phyloP scores from a whole-genome alignment of 306 rosid species.

The Gastrolobium villosum region DNA sequence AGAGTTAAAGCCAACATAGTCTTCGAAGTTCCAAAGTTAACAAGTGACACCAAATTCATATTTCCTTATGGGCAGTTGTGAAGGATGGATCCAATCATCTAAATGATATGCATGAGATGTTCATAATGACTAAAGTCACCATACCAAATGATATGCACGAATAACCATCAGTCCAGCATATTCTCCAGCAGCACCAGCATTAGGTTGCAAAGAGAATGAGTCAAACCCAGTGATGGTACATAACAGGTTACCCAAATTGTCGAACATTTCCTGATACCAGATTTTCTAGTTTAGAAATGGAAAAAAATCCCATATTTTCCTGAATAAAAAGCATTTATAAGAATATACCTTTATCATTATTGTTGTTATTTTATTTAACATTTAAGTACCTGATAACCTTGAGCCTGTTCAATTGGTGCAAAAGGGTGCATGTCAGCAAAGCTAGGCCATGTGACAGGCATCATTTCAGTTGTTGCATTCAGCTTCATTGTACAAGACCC shows the following conservation, averaged over 20 bases:
- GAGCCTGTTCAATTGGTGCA: conserved; percentile 89
- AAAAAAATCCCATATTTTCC: conserved; percentile 43
- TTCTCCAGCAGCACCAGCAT: conserved; percentile 99
- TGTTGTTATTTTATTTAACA: background rate
- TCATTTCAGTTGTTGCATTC: conserved; percentile 98
- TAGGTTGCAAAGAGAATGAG: conserved; percentile 98
- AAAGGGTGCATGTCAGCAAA: conserved; percentile 92
- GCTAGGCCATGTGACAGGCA: conserved; percentile 98
- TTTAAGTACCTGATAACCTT: conserved; percentile 88
- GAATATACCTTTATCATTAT: conserved; percentile 42
- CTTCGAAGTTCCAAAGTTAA: conserved; percentile 19
- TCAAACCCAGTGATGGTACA: conserved; percentile 95
- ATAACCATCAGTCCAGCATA: conserved; percentile 99
- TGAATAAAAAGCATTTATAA: conserved; percentile 25
- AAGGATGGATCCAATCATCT: conserved; percentile 96
- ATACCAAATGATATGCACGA: conserved; percentile 94
- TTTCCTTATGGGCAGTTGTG: conserved; percentile 90
- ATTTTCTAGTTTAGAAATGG: conserved; percentile 47
- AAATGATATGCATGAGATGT: conserved; percentile 73
- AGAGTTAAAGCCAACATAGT: conserved; percentile 12
- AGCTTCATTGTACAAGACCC: conserved; percentile 94
- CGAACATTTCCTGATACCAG: conserved; percentile 91
- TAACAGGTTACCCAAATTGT: conserved; percentile 82
- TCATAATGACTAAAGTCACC: conserved; percentile 40
- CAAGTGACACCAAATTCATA: background rate